Conservation (phyloP, 768 basidiomycete species). For the Xerocomellus dryophilus region DNA sequence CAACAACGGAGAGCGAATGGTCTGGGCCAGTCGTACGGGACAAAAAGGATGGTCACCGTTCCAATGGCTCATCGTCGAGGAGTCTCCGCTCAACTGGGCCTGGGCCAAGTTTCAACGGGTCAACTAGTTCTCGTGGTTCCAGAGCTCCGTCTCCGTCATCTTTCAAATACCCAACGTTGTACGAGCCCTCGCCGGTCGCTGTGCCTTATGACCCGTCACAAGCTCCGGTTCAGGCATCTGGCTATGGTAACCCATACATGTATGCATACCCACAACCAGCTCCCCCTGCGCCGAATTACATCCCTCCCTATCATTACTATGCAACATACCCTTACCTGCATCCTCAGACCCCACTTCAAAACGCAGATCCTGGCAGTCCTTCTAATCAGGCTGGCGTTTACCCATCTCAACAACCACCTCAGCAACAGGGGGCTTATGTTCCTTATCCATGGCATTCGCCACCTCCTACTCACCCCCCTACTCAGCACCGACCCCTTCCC, state of each 20-base stretch:
- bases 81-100: conserved; percentile 54
- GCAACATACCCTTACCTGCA: conserved; percentile 52
- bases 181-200: conserved; percentile 50
- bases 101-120: conserved; percentile 49
- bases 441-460: conserved; percentile 36
- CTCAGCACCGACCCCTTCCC: conserved; percentile 38
- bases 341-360: conserved; percentile 40
- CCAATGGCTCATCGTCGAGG: conserved; percentile 57
- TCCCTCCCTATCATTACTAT: conserved; percentile 41
- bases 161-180: conserved; percentile 70
- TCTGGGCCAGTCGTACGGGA: conserved; percentile 58
- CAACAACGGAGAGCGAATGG: conserved; percentile 81
- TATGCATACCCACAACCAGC: conserved; percentile 43
- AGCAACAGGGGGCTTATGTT: conserved; percentile 32
- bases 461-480: conserved; percentile 38
- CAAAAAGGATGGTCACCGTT: conserved; percentile 52
- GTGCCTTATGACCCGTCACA: conserved; percentile 33
- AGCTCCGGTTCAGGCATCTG: conserved; percentile 27
- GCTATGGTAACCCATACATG: conserved; percentile 34
- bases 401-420: conserved; percentile 30
- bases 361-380: conserved; percentile 34
- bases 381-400: conserved; percentile 33
- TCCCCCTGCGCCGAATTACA: conserved; percentile 38
- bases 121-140: conserved; percentile 66
- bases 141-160: conserved; percentile 69